Evolutionary conservation across 306 rosid species (phyloP).

Genomic region (Ochetophila trinervis): DNA sequence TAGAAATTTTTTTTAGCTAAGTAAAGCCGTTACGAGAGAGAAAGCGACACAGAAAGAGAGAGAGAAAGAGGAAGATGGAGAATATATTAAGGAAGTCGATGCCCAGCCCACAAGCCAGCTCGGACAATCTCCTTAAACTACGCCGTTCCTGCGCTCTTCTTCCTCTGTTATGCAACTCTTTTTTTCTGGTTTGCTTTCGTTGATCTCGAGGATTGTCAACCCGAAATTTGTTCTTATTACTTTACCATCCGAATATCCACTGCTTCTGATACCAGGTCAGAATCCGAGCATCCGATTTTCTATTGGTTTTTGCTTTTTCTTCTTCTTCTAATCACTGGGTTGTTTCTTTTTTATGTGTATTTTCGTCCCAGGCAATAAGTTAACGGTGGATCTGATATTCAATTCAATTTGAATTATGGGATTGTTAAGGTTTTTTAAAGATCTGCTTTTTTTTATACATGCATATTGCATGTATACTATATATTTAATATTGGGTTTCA

Average conservation of each 20-base stretch:
- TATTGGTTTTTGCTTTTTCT: neutral
- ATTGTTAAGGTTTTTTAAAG: neutral
- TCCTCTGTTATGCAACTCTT: neutral
- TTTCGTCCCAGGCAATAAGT: neutral
- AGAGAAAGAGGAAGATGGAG: constrained; percentile 5
- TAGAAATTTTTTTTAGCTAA: neutral
- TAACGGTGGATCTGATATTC: neutral
- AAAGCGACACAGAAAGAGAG: constrained; percentile 12
- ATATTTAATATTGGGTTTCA: neutral
- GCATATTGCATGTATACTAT: neutral
- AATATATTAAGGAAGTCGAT: constrained; percentile 11
- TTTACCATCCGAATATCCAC: constrained; percentile 6
- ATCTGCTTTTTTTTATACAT: constrained; percentile 8
- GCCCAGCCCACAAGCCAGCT: constrained; percentile 5
- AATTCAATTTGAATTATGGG: neutral
- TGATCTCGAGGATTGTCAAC: constrained; percentile 15
- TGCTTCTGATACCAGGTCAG: constrained; percentile 25
- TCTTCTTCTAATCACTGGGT: neutral
- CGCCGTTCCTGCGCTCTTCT: constrained; percentile 9
- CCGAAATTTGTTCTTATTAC: neutral
- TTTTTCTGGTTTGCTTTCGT: constrained; percentile 17
- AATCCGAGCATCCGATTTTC: neutral
- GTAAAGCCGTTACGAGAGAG: constrained; percentile 26
- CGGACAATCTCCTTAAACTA: constrained; percentile 18
- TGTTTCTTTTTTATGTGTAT: neutral